Percentiles rank a stretch among this genome's conserved stretches.
Evolutionary conservation across 140 eudicot species (phyloP).

Genomic region (Bidens hawaiensis): DNA sequence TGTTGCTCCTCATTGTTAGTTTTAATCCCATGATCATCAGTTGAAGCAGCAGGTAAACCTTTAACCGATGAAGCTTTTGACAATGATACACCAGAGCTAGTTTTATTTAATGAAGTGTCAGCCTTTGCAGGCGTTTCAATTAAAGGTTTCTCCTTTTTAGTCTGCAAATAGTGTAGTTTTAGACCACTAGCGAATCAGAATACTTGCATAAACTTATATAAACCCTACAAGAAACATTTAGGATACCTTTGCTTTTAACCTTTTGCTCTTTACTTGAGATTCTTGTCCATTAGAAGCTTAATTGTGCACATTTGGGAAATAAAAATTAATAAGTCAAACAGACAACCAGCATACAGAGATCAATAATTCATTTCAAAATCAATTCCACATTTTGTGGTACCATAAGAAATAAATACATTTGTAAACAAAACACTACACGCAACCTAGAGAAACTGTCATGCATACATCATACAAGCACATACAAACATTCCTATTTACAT

Average conservation of each 20-base stretch:
- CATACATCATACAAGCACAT: slow-evolving; percentile 9
- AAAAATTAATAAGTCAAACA: slow-evolving; percentile 20
- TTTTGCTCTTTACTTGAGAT: slow-evolving; percentile 60
- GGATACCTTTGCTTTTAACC: slow-evolving; percentile 66
- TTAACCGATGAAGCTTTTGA: slow-evolving; percentile 41
- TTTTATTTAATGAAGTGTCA: slow-evolving; percentile 39
- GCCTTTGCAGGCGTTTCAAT: slow-evolving; percentile 35
- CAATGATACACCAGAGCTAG: slow-evolving; percentile 34
- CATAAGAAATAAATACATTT: background rate
- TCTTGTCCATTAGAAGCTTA: slow-evolving; percentile 79
- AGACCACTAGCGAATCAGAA: slow-evolving; percentile 13
- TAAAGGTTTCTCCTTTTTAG: slow-evolving; percentile 39
- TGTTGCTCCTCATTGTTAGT: slow-evolving; percentile 41
- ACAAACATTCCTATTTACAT: background rate
- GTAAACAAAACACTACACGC: slow-evolving; percentile 4
- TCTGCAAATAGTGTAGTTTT: slow-evolving; percentile 36
- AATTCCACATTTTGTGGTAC: slow-evolving; percentile 3
- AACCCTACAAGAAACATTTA: slow-evolving; percentile 8
- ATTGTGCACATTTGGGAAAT: slow-evolving; percentile 16
- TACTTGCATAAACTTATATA: background rate
- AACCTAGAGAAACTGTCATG: background rate
- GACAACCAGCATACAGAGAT: slow-evolving; percentile 16
- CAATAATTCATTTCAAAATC: background rate
- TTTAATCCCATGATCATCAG: slow-evolving; percentile 31
- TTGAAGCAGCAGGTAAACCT: slow-evolving; percentile 24